phyloP scores from a whole-genome alignment of 163 green algal species.

The Prototheca wickerhamii region DNA sequence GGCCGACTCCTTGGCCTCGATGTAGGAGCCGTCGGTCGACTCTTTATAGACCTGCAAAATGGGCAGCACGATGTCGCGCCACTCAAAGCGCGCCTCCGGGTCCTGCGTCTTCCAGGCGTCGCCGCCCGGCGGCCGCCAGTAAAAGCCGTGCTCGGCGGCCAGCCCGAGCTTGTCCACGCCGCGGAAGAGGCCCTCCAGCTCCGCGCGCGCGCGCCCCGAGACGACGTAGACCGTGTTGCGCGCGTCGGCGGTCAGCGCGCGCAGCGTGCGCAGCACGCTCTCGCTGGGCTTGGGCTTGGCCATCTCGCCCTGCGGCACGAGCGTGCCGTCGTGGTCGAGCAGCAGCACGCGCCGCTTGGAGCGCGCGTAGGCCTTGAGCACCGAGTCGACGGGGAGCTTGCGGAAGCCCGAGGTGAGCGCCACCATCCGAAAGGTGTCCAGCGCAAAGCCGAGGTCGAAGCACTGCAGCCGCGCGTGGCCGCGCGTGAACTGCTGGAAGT shows the following conservation, averaged over 20 bases:
- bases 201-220: conserved; percentile 56
- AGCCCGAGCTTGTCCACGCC: conserved; percentile 72
- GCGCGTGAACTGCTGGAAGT: conserved; percentile 69
- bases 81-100: conserved; percentile 51
- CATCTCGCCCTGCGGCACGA: conserved; percentile 44
- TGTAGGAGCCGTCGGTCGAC: conserved; percentile 85
- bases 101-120: conserved; percentile 45
- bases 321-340: conserved; percentile 92
- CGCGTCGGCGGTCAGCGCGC: conserved; percentile 55
- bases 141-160: conserved; percentile 93
- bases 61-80: conserved; percentile 70
- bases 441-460: conserved; percentile 90
- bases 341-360: conserved; percentile 68
- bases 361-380: conserved; percentile 42
- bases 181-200: conserved; percentile 79
- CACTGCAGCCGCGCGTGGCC: conserved; percentile 81
- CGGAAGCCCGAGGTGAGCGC: conserved; percentile 91
- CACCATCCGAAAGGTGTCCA: conserved; percentile 94
- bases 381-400: conserved; percentile 57
- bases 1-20: conserved; percentile 88
- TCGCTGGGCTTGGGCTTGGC: conserved; percentile 20
- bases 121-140: conserved; percentile 40
- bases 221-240: conserved; percentile 87
- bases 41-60: conserved; percentile 84
- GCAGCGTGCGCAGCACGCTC: conserved; percentile 56